phyloP scores from a whole-genome alignment of 306 rosid genomes.

The Glycine tomentella region DNA sequence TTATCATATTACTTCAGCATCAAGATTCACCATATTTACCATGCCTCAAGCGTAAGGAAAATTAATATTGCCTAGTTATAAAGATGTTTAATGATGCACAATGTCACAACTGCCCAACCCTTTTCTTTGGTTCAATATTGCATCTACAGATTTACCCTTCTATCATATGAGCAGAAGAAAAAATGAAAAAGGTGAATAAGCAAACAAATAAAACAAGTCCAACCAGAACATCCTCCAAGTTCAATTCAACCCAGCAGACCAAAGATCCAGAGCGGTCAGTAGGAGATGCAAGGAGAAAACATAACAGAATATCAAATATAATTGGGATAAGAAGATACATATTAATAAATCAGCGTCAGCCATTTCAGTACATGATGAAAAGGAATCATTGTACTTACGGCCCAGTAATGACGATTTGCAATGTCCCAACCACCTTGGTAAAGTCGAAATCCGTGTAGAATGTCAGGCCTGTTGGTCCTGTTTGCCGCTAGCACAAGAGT shows the following conservation, averaged over 20 bases:
- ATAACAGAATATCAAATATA: background rate
- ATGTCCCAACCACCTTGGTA: slow-evolving; percentile 91
- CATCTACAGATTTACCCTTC: background rate
- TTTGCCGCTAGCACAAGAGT: slow-evolving; percentile 81
- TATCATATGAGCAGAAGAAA: background rate
- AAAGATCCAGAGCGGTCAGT: background rate
- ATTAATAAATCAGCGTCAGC: slow-evolving; percentile 25
- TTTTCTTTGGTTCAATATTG: background rate
- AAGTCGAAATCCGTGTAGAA: slow-evolving; percentile 61
- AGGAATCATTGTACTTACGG: slow-evolving; percentile 61
- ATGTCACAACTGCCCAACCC: background rate
- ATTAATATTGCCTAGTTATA: background rate
- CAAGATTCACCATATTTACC: background rate
- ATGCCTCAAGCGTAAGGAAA: background rate
- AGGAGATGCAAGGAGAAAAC: no score
- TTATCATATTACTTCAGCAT: background rate
- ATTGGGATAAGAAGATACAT: slow-evolving; percentile 1
- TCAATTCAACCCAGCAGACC: background rate
- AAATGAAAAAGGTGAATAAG: background rate
- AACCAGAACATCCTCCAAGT: slow-evolving; percentile 5
- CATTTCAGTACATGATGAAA: background rate
- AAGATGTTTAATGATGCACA: no score
- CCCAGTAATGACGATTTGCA: slow-evolving; percentile 80
- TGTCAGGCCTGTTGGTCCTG: slow-evolving; percentile 82
- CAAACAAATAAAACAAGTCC: background rate